Evolutionary conservation across 108 stramenopile species (phyloP), one percentile per base, ranked within the genome.

Genomic region (Schizochytrium sp.): DNA sequence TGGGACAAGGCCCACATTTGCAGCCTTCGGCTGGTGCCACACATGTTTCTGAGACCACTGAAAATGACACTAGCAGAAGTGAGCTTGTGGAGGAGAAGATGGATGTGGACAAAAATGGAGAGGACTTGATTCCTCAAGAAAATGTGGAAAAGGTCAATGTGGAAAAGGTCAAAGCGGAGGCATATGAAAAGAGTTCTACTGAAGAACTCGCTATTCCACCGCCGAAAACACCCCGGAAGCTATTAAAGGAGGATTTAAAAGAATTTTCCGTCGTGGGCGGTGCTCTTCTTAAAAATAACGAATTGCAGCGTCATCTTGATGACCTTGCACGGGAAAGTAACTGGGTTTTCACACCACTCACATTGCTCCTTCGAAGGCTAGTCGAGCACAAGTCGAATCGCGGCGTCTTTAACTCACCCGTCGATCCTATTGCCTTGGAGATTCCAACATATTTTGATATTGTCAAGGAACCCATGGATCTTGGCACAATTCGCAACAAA

Each of bases 361-460:
- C 76, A 1, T 10, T 83, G 76, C 73, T 96, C 3, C 69, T 96
- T 10, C 90, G 90, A 41, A 90, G 91, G 58, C 83, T 94, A 50
- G 72, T 96, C 50, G 92, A 94, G 92, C 88, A 91, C 28, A 94
- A 93, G 88, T 87, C 92, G 38, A 89, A 97, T 91, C 95, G 94
- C 2, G 97, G 96, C 94, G 95, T 97, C 3, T 98, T 98, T 89
- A 92, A 93, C 53, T 94, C 95, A 69, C 95, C 98, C 8, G 98
- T 99, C 3, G 97, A 99, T 91, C 97, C 97, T 0, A 95, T 97
- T 8, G 93, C 94, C 49, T 92, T 98, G 49, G 95, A 96, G 17
- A 90, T 98, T 4, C 97, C 96, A 1, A 97, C 98, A 89, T 99
- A 99, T 90, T 97, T 97, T 89, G 97, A 98, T 57, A 94, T 97